Conservation (phyloP, 768 basidiomycete genomes). For the Holtermanniella nyarrowii region DNA sequence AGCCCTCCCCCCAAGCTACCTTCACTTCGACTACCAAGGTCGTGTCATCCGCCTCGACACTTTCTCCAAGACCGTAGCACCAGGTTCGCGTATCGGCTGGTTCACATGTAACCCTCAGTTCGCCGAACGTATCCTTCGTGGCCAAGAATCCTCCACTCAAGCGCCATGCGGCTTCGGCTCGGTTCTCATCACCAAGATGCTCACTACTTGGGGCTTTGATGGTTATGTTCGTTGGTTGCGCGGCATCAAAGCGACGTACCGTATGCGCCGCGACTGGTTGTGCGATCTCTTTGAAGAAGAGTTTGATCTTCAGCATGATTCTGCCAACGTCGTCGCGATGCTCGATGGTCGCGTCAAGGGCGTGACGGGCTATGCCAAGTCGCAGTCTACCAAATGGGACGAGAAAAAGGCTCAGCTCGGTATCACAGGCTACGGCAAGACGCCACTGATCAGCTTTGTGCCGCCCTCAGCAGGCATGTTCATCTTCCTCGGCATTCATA, state of each 20-base stretch:
- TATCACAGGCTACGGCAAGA: constrained; percentile 16
- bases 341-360: constrained; percentile 34
- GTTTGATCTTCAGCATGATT: constrained; percentile 48
- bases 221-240: constrained; percentile 71
- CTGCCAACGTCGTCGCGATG: constrained; percentile 38
- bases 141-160: constrained; percentile 59
- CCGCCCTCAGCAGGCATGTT: constrained; percentile 77
- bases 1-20: constrained; percentile 49
- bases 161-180: constrained; percentile 58
- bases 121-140: constrained; percentile 62
- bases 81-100: constrained; percentile 68
- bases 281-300: constrained; percentile 56
- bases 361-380: constrained; percentile 47
- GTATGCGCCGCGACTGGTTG: constrained; percentile 39
- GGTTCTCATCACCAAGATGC: constrained; percentile 52
- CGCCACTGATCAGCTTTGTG: constrained; percentile 55
- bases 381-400: constrained; percentile 30
- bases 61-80: constrained; percentile 56
- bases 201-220: constrained; percentile 57
- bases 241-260: constrained; percentile 46
- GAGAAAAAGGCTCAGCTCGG: constrained; percentile 43
- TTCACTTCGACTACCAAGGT: constrained; percentile 63
- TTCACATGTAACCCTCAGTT: constrained; percentile 67
- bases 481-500: constrained; percentile 55
- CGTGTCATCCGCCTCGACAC: constrained; percentile 68